phyloP scores from a whole-genome alignment of 768 basidiomycete genomes.

The Tylopilus rubrobrunneus region DNA sequence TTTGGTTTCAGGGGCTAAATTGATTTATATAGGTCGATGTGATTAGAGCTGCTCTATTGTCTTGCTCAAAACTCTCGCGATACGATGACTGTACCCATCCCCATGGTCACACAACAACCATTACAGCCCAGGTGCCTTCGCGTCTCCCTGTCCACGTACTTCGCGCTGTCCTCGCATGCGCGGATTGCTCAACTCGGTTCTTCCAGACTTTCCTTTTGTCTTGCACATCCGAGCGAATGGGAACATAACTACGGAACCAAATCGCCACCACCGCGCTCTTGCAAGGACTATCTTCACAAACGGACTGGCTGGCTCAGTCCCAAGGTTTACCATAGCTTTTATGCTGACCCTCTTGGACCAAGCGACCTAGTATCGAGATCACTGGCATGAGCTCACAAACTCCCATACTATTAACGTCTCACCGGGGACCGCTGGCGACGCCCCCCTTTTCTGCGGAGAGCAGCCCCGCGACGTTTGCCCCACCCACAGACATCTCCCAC shows the following conservation, averaged over 20 bases:
- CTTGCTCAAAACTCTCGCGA: constrained; percentile 12
- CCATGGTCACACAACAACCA: constrained; percentile 32
- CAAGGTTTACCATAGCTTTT: constrained; percentile 15
- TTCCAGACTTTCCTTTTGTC: too few species aligned
- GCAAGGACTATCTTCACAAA: too few species aligned
- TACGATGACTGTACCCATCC: constrained; percentile 8
- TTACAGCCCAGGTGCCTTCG: constrained; percentile 9
- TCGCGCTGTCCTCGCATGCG: not conserved
- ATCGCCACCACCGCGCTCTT: not conserved
- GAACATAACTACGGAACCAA: constrained; percentile 21
- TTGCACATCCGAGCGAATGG: not conserved
- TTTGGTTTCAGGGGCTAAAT: constrained; percentile 12
- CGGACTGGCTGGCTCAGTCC: constrained; percentile 31
- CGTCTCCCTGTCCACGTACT: constrained; percentile 22
- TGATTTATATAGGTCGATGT: constrained; percentile 3
- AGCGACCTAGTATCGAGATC: too few species aligned
- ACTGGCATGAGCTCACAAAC: too few species aligned
- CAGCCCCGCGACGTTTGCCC: too few species aligned
- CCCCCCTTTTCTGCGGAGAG: constrained; percentile 16
- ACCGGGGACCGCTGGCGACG: constrained; percentile 27
- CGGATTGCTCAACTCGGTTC: not conserved
- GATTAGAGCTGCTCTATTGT: constrained; percentile 21
- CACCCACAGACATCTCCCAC: too few species aligned
- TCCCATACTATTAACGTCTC: constrained; percentile 16
- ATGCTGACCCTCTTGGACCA: too few species aligned